Percentiles rank a stretch among this genome's conserved stretches.
Evolutionary conservation across 805 yeast species (phyloP).

Genomic region (Ogataea nonfermentans): DNA sequence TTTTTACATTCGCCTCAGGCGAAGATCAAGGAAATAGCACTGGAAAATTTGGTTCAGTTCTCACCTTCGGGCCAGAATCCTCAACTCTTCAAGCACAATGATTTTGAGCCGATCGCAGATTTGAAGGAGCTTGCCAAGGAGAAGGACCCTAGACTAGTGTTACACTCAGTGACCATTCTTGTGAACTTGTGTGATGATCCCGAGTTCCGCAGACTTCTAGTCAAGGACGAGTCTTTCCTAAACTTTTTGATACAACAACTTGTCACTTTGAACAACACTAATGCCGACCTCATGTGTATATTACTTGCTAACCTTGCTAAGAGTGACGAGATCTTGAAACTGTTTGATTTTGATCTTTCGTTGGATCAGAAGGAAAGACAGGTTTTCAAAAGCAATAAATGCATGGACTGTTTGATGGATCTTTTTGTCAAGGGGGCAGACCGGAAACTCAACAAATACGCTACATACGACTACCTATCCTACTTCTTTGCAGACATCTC

Average conservation of each 20-base stretch:
- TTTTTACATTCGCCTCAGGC: constrained; percentile 82
- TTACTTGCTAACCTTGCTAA: constrained; percentile 84
- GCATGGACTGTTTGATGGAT: constrained; percentile 81
- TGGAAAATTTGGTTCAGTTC: constrained; percentile 79
- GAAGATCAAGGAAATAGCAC: constrained; percentile 77
- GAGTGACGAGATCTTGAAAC: constrained; percentile 55
- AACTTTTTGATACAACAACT: constrained; percentile 48
- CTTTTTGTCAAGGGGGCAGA: constrained; percentile 84
- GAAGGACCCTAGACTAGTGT: constrained; percentile 52
- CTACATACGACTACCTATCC: constrained; percentile 78
- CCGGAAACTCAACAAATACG: constrained; percentile 64
- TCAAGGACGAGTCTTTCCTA: constrained; percentile 58
- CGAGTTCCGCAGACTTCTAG: constrained; percentile 61
- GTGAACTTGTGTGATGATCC: constrained; percentile 78
- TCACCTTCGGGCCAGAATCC: constrained; percentile 62
- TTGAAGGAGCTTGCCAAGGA: constrained; percentile 59
- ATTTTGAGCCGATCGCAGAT: constrained; percentile 69
- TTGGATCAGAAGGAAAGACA: constrained; percentile 39
- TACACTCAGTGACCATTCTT: constrained; percentile 72
- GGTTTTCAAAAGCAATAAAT: constrained; percentile 54
- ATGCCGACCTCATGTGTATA: constrained; percentile 81
- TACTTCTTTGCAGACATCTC: constrained; percentile 90
- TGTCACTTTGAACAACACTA: constrained; percentile 53
- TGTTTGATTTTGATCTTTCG: constrained; percentile 43
- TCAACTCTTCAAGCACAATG: constrained; percentile 64